Base-by-base conservation (phyloP, 768 basidiomycete species). In the Xanthoconium stramineum region DNA sequence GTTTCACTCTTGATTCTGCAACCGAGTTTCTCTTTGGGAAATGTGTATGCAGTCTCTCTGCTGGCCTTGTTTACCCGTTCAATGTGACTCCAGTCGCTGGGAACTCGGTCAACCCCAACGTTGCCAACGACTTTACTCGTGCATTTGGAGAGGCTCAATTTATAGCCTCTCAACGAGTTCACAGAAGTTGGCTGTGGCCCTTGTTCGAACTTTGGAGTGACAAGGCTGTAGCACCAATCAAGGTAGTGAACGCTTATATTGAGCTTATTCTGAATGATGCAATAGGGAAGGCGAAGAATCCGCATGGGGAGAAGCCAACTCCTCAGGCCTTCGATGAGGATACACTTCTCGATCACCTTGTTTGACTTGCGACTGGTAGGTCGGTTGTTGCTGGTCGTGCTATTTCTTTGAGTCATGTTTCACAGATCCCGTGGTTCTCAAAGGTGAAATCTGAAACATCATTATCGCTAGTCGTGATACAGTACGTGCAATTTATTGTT, bases 1-100 rank as follows among this genome's bases (percentile, higher is more conserved):
- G 84, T 3, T 86, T 86, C 64, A 85, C 85, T 0, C 77, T 88
- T 24, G 86, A 88, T 70, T 77, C 83, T 3, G 84, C 84, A 2
- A 81, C 83, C 0, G 83, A 85, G 53, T 86, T 86, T 62, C 76
- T 88, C 36, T 86, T 87, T 52, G 85, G 85, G 3, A 72, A 72
- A 49, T 80, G 80, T 60, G 80, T 85, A 3, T 69, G 85, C 55
- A 78, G 75, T 55, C 79, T 87, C 33, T 67, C 74, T 5, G 76
- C 77, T 3, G 75, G 74, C 14, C 70, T 86, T 14, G 82, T 81
- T 11, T 83, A 81, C 55, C 83, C 84, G 0, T 72, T 75, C 64
- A 76, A 79, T 42, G 70, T 69, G 12, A 28, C 54, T 14, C 55
- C 57, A 3, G 37, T 35, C 24, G 24, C 24, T 4, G 61, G 67